phyloP scores from a whole-genome alignment of 1,284 basidiomycete genomes.

The Leccinum solheimii region DNA sequence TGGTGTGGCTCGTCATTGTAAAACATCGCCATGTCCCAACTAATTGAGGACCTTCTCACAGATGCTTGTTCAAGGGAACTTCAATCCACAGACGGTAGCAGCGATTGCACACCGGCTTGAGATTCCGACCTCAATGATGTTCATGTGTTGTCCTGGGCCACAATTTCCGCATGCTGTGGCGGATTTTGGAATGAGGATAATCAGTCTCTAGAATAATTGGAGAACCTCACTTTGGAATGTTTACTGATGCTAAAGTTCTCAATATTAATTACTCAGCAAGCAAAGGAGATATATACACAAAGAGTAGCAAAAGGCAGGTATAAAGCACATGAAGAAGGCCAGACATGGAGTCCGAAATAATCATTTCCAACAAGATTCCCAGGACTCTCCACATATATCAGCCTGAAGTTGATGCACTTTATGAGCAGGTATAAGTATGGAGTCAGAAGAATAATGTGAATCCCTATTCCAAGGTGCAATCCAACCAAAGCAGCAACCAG shows the following conservation, averaged over 20 bases:
- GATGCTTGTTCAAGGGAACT: slow-evolving; percentile 50
- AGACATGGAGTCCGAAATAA: too few relatives aligned
- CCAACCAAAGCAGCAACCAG: not conserved
- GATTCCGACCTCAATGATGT: slow-evolving; percentile 36
- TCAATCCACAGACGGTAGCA: slow-evolving; percentile 38
- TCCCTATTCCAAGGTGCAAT: not conserved
- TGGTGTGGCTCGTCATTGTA: slow-evolving; percentile 37
- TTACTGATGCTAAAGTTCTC: too few relatives aligned
- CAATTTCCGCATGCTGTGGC: slow-evolving; percentile 27
- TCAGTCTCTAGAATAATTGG: slow-evolving; percentile 16
- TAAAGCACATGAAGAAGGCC: too few relatives aligned
- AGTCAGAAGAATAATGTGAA: not conserved
- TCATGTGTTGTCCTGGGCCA: slow-evolving; percentile 35
- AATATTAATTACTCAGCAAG: too few relatives aligned
- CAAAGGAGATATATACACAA: too few relatives aligned
- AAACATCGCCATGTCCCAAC: not conserved
- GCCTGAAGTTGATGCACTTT: not conserved
- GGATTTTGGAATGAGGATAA: slow-evolving; percentile 32
- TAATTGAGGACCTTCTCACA: slow-evolving; percentile 23
- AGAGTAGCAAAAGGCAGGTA: too few relatives aligned
- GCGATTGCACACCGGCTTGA: slow-evolving; percentile 30
- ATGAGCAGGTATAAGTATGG: not conserved
- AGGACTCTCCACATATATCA: not conserved
- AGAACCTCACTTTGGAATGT: not conserved
- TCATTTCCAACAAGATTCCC: not conserved